A percentile compares a stretch with the other conserved stretches of the same genome.
Evolutionary conservation across 768 basidiomycete species (phyloP).

Genomic region (Boletus insuetus): DNA sequence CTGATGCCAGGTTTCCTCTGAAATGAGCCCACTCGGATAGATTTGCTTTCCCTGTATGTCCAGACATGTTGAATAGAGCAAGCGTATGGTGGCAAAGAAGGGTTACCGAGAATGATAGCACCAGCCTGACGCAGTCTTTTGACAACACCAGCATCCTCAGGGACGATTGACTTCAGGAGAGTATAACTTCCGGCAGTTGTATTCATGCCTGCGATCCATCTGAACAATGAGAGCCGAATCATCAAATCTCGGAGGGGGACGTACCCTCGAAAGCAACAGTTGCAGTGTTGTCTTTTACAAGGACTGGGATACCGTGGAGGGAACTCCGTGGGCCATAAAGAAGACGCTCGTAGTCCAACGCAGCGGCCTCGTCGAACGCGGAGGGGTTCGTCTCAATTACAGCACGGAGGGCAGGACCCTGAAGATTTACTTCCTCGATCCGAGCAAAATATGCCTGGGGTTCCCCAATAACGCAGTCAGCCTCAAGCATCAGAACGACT

Average conservation of each 20-base stretch:
- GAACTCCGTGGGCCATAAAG: constrained; percentile 26
- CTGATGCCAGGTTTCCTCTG: constrained; percentile 43
- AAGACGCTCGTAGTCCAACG: constrained; percentile 34
- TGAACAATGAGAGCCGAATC: neutral
- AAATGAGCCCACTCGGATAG: constrained; percentile 30
- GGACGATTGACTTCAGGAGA: constrained; percentile 33
- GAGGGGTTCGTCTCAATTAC: constrained; percentile 40
- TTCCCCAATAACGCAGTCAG: neutral
- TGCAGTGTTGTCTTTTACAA: constrained; percentile 35
- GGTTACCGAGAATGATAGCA: constrained; percentile 34
- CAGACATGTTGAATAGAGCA: neutral
- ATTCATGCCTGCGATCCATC: constrained; percentile 34
- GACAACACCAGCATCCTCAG: constrained; percentile 35
- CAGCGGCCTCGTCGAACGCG: constrained; percentile 35
- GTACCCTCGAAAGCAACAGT: constrained; percentile 31
- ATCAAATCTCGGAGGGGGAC: neutral
- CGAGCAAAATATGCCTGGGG: constrained; percentile 40
- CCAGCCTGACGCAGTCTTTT: constrained; percentile 32
- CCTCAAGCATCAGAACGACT: neutral
- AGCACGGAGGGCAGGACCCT: constrained; percentile 37
- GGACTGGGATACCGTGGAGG: constrained; percentile 40
- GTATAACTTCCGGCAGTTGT: constrained; percentile 41
- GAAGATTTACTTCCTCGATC: constrained; percentile 42
- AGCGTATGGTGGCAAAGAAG: neutral
- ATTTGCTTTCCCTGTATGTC: constrained; percentile 48